Percentiles rank a stretch among this genome's conserved stretches.
Conservation (phyloP, 192 early-diverging fungal genomes). For the Coemansia sp. region DNA sequence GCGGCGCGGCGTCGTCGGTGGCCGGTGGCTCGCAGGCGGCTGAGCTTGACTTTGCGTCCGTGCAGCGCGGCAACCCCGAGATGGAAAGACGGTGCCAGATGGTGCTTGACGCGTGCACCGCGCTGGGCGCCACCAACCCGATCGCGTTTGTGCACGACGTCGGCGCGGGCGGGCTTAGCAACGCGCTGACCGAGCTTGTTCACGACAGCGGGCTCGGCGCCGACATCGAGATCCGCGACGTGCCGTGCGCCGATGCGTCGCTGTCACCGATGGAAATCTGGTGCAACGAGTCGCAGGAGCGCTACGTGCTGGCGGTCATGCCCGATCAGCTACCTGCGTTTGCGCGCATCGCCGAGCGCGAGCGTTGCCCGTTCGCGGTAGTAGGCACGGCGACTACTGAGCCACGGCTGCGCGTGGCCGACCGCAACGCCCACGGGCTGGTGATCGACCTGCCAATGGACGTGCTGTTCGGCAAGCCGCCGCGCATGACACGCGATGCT, state of each 20-base stretch:
- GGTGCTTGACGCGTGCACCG: slow-evolving; percentile 93
- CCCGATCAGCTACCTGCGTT: slow-evolving; percentile 71
- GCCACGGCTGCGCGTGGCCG: slow-evolving; percentile 76
- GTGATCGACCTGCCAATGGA: slow-evolving; percentile 97
- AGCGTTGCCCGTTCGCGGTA: slow-evolving; percentile 88
- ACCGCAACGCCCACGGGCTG: slow-evolving; percentile 59
- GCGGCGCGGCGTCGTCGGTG: slow-evolving; percentile 97
- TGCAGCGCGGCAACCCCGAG: slow-evolving; percentile 99
- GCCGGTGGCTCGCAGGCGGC: slow-evolving; percentile 82
- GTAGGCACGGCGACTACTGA: slow-evolving; percentile 89
- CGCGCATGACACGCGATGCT: slow-evolving; percentile 87
- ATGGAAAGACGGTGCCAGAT: slow-evolving; percentile 98
- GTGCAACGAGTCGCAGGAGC: slow-evolving; percentile 99
- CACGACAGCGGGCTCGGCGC: slow-evolving; percentile 94
- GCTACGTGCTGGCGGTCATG: slow-evolving; percentile 93
- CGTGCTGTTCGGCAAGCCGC: slow-evolving; percentile 95
- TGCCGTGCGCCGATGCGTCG: slow-evolving; percentile 86
- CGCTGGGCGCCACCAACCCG: slow-evolving; percentile 76
- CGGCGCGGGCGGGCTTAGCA: slow-evolving; percentile 97
- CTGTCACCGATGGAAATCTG: slow-evolving; percentile 99
- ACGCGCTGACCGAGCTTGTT: slow-evolving; percentile 97
- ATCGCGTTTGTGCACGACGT: slow-evolving; percentile 98
- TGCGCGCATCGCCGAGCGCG: slow-evolving; percentile 77
- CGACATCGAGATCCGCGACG: slow-evolving; percentile 84
- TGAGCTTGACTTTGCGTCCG: slow-evolving; percentile 95